A percentile compares a stretch with the other conserved stretches of the same genome.
Evolutionary conservation across 495 filamentous ascomycete species (phyloP).

Genomic region (Aspergillus heteromorphus): DNA sequence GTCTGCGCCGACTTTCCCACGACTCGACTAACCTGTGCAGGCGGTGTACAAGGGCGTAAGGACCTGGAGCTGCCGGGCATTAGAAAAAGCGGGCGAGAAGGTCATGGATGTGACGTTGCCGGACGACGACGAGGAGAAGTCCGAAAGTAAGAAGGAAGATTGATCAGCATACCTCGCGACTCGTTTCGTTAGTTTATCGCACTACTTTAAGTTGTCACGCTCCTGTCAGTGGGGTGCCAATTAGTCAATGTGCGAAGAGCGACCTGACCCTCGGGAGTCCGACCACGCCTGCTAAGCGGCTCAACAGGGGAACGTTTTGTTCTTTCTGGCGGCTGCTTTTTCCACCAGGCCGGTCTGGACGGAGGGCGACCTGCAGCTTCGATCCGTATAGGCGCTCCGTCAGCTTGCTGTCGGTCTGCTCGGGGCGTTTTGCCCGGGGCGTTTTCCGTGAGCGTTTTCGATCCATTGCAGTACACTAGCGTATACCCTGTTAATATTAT

Average conservation of each 20-base stretch:
- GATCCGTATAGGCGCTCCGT: conserved; percentile 16
- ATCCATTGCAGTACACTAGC: too few relatives aligned
- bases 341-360: conserved; percentile 27
- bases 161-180: not conserved
- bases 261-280: conserved; percentile 42
- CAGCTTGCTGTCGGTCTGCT: conserved; percentile 6
- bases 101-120: conserved; percentile 81
- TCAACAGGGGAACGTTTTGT: conserved; percentile 36
- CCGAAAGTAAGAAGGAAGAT: conserved; percentile 20
- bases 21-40: conserved; percentile 40
- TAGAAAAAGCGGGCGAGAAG: conserved; percentile 70
- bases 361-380: conserved; percentile 37
- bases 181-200: conserved; percentile 31
- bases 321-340: conserved; percentile 27
- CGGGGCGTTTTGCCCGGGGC: conserved; percentile 16
- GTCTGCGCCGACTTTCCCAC: conserved; percentile 24
- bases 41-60: conserved; percentile 75
- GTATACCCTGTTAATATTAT: too few relatives aligned
- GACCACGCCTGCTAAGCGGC: conserved; percentile 23
- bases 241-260: conserved; percentile 94
- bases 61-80: conserved; percentile 58
- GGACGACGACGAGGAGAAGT: conserved; percentile 56
- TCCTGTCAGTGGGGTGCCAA: conserved; percentile 73
- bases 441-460: too few relatives aligned
- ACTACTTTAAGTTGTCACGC: conserved; percentile 93